phyloP scores from a whole-genome alignment of 805 yeast genomes.

The Metschnikowia vanudenii region DNA sequence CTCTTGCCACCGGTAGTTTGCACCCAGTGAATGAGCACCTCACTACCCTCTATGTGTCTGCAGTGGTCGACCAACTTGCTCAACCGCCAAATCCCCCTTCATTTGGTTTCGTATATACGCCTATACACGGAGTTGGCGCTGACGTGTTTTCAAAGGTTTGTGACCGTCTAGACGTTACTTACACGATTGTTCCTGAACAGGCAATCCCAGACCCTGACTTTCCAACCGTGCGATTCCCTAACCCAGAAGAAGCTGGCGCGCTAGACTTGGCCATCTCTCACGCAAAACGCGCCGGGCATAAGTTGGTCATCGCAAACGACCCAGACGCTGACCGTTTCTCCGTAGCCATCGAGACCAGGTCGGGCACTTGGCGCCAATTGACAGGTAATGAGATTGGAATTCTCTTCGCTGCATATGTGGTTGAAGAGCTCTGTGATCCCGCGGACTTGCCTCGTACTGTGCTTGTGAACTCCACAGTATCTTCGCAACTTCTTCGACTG shows the following conservation, averaged over 20 bases:
- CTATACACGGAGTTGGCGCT: slow-evolving; percentile 93
- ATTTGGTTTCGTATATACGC: slow-evolving; percentile 74
- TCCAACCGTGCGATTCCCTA: slow-evolving; percentile 85
- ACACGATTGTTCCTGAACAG: slow-evolving; percentile 59
- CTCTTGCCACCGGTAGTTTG: slow-evolving; percentile 28
- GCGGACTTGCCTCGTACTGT: slow-evolving; percentile 40
- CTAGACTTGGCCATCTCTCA: slow-evolving; percentile 61
- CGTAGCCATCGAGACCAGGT: slow-evolving; percentile 56
- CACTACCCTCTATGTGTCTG: slow-evolving; percentile 39
- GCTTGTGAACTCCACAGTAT: slow-evolving; percentile 85
- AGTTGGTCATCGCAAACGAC: slow-evolving; percentile 81
- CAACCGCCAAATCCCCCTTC: slow-evolving; percentile 20
- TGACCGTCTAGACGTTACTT: slow-evolving; percentile 33
- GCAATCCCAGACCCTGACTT: slow-evolving; percentile 78
- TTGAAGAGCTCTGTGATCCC: slow-evolving; percentile 32
- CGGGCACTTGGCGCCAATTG: slow-evolving; percentile 66
- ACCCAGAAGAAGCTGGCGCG: slow-evolving; percentile 96
- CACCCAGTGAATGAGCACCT: slow-evolving; percentile 43
- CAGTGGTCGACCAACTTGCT: slow-evolving; percentile 31
- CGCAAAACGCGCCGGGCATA: slow-evolving; percentile 53
- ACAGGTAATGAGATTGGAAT: slow-evolving; percentile 92
- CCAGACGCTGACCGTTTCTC: slow-evolving; percentile 97
- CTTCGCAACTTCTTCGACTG: slow-evolving; percentile 73
- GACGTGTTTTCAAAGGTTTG: slow-evolving; percentile 51
- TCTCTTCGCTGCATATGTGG: slow-evolving; percentile 68